Conservation (phyloP, 371 early-diverging fungal genomes). For the Caulochytrium protostelioides region DNA sequence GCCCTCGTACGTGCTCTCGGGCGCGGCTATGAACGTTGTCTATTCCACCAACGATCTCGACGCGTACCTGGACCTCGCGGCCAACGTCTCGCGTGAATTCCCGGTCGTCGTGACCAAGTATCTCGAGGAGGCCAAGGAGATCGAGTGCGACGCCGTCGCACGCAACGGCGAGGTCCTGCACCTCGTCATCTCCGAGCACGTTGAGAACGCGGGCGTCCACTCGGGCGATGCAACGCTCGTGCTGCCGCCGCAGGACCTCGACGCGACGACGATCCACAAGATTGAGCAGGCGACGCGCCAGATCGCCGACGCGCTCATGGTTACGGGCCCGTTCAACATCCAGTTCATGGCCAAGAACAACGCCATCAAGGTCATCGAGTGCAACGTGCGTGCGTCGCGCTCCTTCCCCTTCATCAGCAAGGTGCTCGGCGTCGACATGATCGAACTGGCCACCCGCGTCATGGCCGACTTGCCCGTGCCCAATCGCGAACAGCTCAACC, state of each 20-base stretch:
- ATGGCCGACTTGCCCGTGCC: conserved; percentile 62
- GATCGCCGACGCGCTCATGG: conserved; percentile 69
- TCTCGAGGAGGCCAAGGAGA: conserved; percentile 84
- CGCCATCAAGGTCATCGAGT: conserved; percentile 90
- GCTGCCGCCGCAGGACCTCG: conserved; percentile 74
- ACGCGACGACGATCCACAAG: conserved; percentile 65
- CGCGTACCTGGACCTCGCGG: conserved; percentile 59
- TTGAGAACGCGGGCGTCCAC: conserved; percentile 93
- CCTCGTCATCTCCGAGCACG: conserved; percentile 80
- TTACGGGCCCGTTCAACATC: conserved; percentile 95
- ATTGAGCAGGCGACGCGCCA: conserved; percentile 66
- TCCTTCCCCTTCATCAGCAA: conserved; percentile 91
- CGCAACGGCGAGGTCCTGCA: conserved; percentile 62
- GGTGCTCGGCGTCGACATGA: conserved; percentile 67
- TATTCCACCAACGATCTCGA: conserved; percentile 53
- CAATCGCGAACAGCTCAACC: conserved; percentile 13
- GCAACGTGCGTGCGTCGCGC: conserved; percentile 84
- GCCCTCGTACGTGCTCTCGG: conserved; percentile 85
- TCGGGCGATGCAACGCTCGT: conserved; percentile 90
- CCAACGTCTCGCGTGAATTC: conserved; percentile 66
- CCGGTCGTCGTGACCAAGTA: conserved; percentile 91
- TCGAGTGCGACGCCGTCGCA: conserved; percentile 90
- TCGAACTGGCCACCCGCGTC: conserved; percentile 79
- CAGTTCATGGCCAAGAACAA: conserved; percentile 88
- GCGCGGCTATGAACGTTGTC: conserved; percentile 91